Evolutionary conservation across 331 rosid species (phyloP).

Genomic region (Erythrophleum ivorense): DNA sequence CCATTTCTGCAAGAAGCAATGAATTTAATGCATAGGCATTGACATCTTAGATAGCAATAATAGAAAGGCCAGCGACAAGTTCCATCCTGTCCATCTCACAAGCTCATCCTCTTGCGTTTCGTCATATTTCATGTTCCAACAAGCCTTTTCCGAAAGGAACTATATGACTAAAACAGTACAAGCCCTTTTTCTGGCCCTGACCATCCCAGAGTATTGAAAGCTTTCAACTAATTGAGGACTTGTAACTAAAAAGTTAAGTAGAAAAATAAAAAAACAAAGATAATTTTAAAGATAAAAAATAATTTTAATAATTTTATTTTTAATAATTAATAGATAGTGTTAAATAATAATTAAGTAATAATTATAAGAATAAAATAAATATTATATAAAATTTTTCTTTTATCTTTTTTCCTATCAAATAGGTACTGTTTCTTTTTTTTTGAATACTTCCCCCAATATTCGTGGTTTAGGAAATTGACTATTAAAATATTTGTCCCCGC

Average conservation of each 20-base stretch:
- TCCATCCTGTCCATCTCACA: slow-evolving; percentile 2
- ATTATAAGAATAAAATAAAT: too few species aligned
- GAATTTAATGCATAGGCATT: slow-evolving; percentile 7
- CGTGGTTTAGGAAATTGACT: not conserved
- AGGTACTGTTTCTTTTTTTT: too few species aligned
- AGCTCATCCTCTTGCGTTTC: not conserved
- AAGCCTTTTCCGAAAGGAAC: not conserved
- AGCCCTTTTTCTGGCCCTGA: not conserved
- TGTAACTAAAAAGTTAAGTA: too few species aligned
- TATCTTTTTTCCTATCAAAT: too few species aligned
- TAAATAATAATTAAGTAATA: too few species aligned
- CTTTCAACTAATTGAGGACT: not conserved
- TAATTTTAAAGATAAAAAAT: too few species aligned
- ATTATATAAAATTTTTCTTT: too few species aligned
- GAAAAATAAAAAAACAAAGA: too few species aligned
- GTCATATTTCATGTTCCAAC: slow-evolving; percentile 2
- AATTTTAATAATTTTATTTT: too few species aligned
- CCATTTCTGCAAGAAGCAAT: slow-evolving; percentile 56
- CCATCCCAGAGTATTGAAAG: not conserved
- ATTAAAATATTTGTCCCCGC: not conserved
- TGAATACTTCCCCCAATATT: too few species aligned
- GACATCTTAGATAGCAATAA: not conserved
- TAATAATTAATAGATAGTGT: too few species aligned
- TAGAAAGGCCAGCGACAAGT: slow-evolving; percentile 13
- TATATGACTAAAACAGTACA: not conserved